Evolutionary conservation across 2,329 filamentous ascomycete genomes (phyloP).

Genomic region (Clarireedia sp.): DNA sequence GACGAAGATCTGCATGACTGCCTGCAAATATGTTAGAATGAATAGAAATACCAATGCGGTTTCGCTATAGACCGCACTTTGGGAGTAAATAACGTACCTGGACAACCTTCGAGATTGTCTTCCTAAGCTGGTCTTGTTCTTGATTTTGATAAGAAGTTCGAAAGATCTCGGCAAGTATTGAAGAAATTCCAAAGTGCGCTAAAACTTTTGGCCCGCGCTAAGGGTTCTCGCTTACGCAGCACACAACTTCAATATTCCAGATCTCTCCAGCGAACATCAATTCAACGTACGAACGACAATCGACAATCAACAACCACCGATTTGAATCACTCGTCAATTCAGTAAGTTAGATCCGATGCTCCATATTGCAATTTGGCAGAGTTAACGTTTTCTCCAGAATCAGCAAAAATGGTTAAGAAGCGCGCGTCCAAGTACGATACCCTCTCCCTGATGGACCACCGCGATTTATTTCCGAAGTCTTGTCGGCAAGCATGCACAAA

Average conservation of each 20-base stretch:
- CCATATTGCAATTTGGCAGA: not conserved
- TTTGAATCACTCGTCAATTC: conserved; percentile 16
- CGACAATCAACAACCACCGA: conserved; percentile 12
- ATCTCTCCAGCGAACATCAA: not conserved
- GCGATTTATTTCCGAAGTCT: not conserved
- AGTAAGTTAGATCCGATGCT: conserved; percentile 11
- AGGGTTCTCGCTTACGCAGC: conserved; percentile 10
- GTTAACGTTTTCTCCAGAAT: conserved; percentile 33
- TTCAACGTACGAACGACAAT: conserved; percentile 7
- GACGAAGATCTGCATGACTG: conserved; percentile 51
- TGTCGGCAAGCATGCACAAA: not conserved
- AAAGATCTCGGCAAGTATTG: conserved; percentile 3
- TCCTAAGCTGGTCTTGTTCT: conserved; percentile 23
- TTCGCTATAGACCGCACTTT: not conserved
- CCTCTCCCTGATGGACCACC: conserved; percentile 11
- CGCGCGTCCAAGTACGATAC: conserved; percentile 56
- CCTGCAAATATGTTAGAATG: conserved; percentile 21
- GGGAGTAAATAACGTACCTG: conserved; percentile 20
- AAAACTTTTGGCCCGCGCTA: conserved; percentile 4
- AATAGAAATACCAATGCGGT: too few species aligned
- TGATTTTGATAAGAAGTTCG: conserved; percentile 6
- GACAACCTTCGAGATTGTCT: conserved; percentile 27
- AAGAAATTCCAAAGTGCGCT: conserved; percentile 1
- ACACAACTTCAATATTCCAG: conserved; percentile 6
- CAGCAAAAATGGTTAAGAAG: conserved; percentile 64